Evolutionary conservation across 1,284 basidiomycete species (phyloP), one percentile per base, ranked within the genome.

Genomic region (Sporisorium exsertum): DNA sequence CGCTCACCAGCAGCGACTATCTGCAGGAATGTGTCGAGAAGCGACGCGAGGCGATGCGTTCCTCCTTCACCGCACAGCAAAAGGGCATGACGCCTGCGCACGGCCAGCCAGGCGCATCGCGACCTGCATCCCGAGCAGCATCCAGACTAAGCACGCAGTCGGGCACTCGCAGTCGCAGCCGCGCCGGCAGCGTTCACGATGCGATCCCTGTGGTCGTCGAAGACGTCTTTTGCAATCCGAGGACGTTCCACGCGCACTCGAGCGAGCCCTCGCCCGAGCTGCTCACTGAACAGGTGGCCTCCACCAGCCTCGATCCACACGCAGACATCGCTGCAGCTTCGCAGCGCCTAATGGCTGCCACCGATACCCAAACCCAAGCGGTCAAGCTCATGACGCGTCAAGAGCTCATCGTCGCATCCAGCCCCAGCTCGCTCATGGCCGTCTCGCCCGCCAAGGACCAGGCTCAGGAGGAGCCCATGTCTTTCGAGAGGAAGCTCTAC

Each of bases 141-240:
- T 80, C 78, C 0, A 54, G 80, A 8, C 56, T 81, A 43, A 77
- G 73, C 57, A 77, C 72, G 4, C 67, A 68, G 35, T 79, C 77
- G 1, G 67, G 70, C 33, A 63, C 63, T 2, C 75, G 70, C 8
- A 55, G 53, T 22, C 73, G 81, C 26, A 80, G 78, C 60, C 58
- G 81, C 20, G 72, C 78, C 3, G 80, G 81, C 15, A 82, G 77
- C 49, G 79, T 82, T 1, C 81, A 82, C 53, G 81, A 81, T 51
- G 68, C 76, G 5, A 81, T 82, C 45, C 81, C 81, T 0, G 58
- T 79, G 16, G 78, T 72, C 12, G 69, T 77, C 57, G 81, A 82
- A 47, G 80, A 82, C 58, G 52, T 82, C 20, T 82, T 82, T 29
- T 80, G 75, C 56, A 71, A 77, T n/a, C 56, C 53, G 12, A 65